Base-by-base conservation (phyloP, 169 alveolate species). In the Cryptosporidium parvum region DNA sequence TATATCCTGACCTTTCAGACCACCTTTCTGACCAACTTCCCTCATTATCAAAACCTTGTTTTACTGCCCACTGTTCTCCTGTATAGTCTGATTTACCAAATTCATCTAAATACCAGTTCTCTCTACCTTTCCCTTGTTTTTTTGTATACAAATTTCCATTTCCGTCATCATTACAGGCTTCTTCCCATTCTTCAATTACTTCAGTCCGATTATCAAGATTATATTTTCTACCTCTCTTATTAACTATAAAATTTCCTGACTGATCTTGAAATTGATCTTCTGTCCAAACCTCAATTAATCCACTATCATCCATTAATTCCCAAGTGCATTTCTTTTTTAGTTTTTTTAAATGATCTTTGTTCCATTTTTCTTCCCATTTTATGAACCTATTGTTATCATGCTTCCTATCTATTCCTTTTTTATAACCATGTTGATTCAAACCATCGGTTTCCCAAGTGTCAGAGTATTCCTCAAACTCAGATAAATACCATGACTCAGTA, bases 21-120 rank as follows among this genome's bases (percentile, higher is more conserved):
- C 89, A 80, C 45, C 44, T 80, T 44, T 80, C 89, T 42, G 42
- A 56, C 89, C 89, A 80, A n/a, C 67, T 80, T 45, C 89, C 89
- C 65, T 80, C 80, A 1, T 35, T 23, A 80, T 80, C 75, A 42
- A 33, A 80, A n/a, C 89, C 89, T 48, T 65, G 37, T 67, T 80
- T 80, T 16, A 44, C 18, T 42, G 80, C 89, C 89, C 89, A 80
- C n/a, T 80, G 31, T 48, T 80, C 89, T 21, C 89, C 68, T 2
- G 56, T 62, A 23, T 26, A n/a, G 1, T 45, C 52, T 1, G 89
- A 80, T 5, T 48, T 65, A 42, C 80, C 75, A 59, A 80, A 80
- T 80, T 80, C 69, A 62, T 80, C 89, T 18, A 45, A 21, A 62
- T 62, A 80, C 75, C 89, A 59, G 62, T 45, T 59, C 14, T 80